Conservation (phyloP, 345 rosid genomes). For the Syzygium aqueum region DNA sequence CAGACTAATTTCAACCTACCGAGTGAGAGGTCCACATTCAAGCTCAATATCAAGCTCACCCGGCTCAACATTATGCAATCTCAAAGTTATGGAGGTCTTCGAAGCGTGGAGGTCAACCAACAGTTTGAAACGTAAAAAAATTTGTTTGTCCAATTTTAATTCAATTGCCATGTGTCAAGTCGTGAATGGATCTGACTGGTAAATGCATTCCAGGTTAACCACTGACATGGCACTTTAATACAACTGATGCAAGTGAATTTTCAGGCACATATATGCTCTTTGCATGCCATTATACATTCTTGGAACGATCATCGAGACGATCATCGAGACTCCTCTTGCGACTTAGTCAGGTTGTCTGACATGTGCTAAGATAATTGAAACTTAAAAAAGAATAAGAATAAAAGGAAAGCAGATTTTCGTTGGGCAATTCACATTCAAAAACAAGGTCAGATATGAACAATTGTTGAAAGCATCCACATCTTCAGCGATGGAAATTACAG, state of each 20-base stretch:
- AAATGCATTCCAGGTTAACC: not conserved
- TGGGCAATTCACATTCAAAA: not conserved
- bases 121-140: not conserved
- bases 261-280: not conserved
- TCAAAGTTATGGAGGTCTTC: slow-evolving; percentile 25
- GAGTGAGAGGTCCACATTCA: slow-evolving; percentile 80
- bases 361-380: not conserved
- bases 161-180: not conserved
- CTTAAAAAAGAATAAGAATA: not conserved
- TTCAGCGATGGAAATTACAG: not conserved
- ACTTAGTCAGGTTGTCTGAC: not conserved
- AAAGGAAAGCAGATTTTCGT: not conserved
- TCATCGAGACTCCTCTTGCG: not conserved
- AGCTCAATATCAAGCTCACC: slow-evolving; percentile 79
- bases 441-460: not conserved
- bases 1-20: slow-evolving; percentile 15
- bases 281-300: not conserved
- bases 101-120: not conserved
- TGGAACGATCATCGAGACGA: not conserved
- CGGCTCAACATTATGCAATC: slow-evolving; percentile 78
- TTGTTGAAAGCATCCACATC: not conserved
- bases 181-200: not conserved
- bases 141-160: not conserved
- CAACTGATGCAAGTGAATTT: not conserved
- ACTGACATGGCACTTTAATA: not conserved